phyloP scores from a whole-genome alignment of 495 filamentous ascomycete species.

The Hyaloscypha hepaticicola region DNA sequence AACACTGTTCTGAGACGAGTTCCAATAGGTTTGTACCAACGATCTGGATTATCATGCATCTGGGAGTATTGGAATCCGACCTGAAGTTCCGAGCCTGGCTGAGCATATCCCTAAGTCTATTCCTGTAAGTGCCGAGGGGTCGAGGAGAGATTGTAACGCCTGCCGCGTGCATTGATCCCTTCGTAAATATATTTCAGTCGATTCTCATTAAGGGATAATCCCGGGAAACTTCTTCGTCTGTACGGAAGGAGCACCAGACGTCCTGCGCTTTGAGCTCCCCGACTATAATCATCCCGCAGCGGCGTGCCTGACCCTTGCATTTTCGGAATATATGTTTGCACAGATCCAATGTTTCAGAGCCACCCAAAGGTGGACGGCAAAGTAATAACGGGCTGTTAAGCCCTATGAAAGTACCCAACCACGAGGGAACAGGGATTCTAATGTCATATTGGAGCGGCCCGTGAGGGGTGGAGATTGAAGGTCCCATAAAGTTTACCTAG shows the following conservation, averaged over 20 bases:
- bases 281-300: not conserved
- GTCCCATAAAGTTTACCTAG: no score
- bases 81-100: not conserved
- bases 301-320: not conserved
- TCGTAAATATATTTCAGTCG: not conserved
- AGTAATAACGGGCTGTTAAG: constrained; percentile 9
- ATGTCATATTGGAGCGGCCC: not conserved
- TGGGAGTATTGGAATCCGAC: not conserved
- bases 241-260: not conserved
- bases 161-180: not conserved
- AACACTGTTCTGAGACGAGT: not conserved
- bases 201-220: not conserved
- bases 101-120: not conserved
- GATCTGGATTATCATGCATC: not conserved
- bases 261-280: not conserved
- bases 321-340: not conserved
- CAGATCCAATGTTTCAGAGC: not conserved
- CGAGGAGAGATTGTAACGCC: not conserved
- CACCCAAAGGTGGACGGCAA: not conserved
- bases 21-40: not conserved
- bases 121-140: not conserved
- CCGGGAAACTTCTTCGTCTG: not conserved
- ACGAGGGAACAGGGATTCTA: constrained; percentile 48
- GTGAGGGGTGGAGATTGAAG: not conserved
- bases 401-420: constrained; percentile 27